Evolutionary conservation across 345 rosid species (phyloP), one percentile per base, ranked within the genome.

Genomic region (Ceriops tagal): DNA sequence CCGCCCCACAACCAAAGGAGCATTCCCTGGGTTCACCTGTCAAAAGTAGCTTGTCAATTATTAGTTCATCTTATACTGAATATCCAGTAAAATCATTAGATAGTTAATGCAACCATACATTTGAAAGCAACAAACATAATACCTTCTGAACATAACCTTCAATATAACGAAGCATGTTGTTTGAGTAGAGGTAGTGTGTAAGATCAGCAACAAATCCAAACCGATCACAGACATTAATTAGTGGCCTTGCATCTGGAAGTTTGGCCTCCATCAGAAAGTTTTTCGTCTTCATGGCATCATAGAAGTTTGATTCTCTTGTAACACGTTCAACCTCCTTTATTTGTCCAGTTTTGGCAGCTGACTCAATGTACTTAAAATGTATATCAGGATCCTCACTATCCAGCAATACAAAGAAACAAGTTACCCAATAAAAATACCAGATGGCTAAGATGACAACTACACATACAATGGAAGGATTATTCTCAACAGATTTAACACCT

Each of bases 111-210:
- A 66, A 13, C 18, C 6, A 18, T 22, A 55, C 9, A 55, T 60
- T 56, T 28, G 20, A 46, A 20, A 20, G 27, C 30, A 30, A 37
- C 32, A 15, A 58, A 21, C 27, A 61, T 53, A 67, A 61, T 84
- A 96, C 99, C 99, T 96, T 96, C 78, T 96, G 99, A 53, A 90
- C 98, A 78, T 96, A 96, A 71, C 99, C 99, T 81, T 96, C 99
- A 77, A 96, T 92, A 73, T 96, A 96, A 1, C 99, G 99, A 58
- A 90, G 98, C 99, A 83, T 83, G 81, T 86, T 91, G 81, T 77
- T 96, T 62, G 92, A 65, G 84, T 96, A 96, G 20, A 96, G 93
- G 84, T 92, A 92, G 81, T 92, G 99, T 15, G 97, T 96, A 62
- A 96, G 92, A 78, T 92, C 99, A 46, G 96, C 92, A 66, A 92